Base-by-base conservation (phyloP, 257 asterid genomes). In the Primulina eburnea region DNA sequence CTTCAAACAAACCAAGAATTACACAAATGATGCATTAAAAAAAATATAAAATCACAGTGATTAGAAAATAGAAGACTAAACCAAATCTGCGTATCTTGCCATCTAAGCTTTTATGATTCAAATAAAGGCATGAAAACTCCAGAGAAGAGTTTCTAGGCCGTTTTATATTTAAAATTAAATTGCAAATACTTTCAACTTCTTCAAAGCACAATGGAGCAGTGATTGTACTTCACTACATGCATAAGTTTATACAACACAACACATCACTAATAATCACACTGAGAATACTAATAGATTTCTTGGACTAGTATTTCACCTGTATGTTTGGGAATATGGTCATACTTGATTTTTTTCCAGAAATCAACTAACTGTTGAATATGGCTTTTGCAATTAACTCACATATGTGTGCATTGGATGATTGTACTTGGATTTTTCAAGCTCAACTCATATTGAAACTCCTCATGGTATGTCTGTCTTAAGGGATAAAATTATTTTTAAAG, bases 1-100 rank as follows among this genome's bases (percentile, higher is more conserved):
- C 99, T 94, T 78, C 69, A 78, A 68, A 72, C 30, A 35, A 43
- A 21, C 60, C 61, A 77, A 62, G 60, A 47, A 75, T 28, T 12
- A 30, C 52, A 43, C 40, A 32, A 17, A 70, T 43, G 50, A 68
- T 68, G 72, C 16, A 52, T 47, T 60, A 40, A 38, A 33, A 74
- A 28, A 38, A 24, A 24, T 9, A 47, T 38, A 63, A 68, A 21
- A 53, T 69, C 59, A 58, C 40, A 75, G 34, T 5, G 20, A 8
- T 62, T 67, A 14, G 63, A 33, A 30, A 61, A 68, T 35, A 59
- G 40, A 55, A 6, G 10, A 17, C 32, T 4, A 24, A 52, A 68
- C 26, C 21, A 59, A 52, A 52, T 65, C 64, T 70, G 61, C 18
- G 12, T 34, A 56, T 30, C 29, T 8, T 43, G 59, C 8, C n/a